Percentiles rank a stretch among this genome's conserved stretches.
Conservation (phyloP, 169 alveolate species). For the Cryptosporidium felis region DNA sequence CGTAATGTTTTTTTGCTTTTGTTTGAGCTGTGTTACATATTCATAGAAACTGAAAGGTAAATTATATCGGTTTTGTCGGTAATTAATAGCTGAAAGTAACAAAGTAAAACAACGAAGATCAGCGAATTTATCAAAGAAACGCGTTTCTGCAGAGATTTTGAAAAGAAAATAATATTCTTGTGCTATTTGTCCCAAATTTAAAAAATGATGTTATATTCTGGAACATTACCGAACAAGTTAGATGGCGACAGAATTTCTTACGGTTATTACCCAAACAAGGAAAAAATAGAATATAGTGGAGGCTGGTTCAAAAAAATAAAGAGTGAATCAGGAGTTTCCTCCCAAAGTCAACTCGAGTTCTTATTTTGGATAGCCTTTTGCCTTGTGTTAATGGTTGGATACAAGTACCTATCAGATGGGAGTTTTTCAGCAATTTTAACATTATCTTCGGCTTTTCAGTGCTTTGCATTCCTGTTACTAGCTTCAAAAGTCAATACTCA, state of each 20-base stretch:
- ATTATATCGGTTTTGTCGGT: too few species aligned
- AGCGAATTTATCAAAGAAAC: too few species aligned
- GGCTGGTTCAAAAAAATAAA: conserved; percentile 13
- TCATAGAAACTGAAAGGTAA: too few species aligned
- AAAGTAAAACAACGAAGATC: too few species aligned
- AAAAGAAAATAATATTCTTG: too few species aligned
- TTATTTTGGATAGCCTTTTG: conserved; percentile 68
- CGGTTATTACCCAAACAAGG: background rate
- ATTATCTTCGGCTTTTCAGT: conserved; percentile 64
- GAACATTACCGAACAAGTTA: conserved; percentile 48
- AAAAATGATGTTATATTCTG: conserved; percentile 44
- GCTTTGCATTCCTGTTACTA: conserved; percentile 64
- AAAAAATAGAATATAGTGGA: conserved; percentile 1
- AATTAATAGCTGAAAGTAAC: too few species aligned
- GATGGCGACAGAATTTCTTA: conserved; percentile 33
- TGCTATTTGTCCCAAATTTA: too few species aligned
- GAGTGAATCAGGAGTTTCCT: background rate
- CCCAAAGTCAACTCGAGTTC: conserved; percentile 33
- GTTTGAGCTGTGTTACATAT: too few species aligned
- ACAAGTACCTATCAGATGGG: conserved; percentile 64
- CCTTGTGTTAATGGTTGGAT: conserved; percentile 48
- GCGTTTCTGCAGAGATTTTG: too few species aligned
- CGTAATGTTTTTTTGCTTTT: too few species aligned
- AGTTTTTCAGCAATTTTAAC: conserved; percentile 69
- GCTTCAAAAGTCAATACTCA: conserved; percentile 67